A percentile compares a stretch with the other conserved stretches of the same genome.
Conservation (phyloP, 2,329 filamentous ascomycete genomes). For the Fusarium armeniacum region DNA sequence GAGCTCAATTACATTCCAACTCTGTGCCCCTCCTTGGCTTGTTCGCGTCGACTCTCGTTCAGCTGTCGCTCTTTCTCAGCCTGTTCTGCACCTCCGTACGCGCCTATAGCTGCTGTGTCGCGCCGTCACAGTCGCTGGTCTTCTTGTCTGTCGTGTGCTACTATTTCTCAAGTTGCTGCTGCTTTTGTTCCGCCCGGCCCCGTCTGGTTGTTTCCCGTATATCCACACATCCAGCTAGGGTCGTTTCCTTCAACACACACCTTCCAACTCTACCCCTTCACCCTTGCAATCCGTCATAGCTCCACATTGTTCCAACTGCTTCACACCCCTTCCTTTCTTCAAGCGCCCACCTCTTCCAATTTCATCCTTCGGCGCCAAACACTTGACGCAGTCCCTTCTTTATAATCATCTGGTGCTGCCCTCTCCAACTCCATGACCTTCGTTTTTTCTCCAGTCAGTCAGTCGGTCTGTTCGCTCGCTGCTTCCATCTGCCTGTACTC, state of each 20-base stretch:
- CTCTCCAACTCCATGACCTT: constrained; percentile 38
- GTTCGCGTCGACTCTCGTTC: constrained; percentile 33
- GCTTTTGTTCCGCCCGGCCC: constrained; percentile 42
- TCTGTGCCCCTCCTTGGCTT: constrained; percentile 36
- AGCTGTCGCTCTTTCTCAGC: constrained; percentile 39
- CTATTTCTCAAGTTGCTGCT: constrained; percentile 33
- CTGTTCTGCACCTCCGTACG: constrained; percentile 34
- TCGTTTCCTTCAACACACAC: constrained; percentile 26
- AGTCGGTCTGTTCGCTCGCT: constrained; percentile 48
- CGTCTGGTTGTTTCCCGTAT: constrained; percentile 43
- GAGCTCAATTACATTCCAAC: constrained; percentile 6
- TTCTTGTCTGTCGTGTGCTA: constrained; percentile 19
- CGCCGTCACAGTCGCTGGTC: constrained; percentile 11
- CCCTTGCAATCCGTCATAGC: constrained; percentile 41
- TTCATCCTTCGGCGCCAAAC: constrained; percentile 50
- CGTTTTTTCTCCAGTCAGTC: constrained; percentile 48
- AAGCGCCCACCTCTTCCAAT: constrained; percentile 47
- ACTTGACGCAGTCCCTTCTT: constrained; percentile 48
- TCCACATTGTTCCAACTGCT: constrained; percentile 43
- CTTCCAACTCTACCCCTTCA: constrained; percentile 39
- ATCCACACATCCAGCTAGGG: constrained; percentile 42
- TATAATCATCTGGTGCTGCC: constrained; percentile 50
- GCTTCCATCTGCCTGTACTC: constrained; percentile 44
- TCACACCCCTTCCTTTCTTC: constrained; percentile 47
- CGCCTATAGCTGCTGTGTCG: constrained; percentile 40